Percentiles rank a stretch among this genome's conserved stretches.
phyloP scores from a whole-genome alignment of 2,329 filamentous ascomycete genomes.

The Alternaria ventricosa region DNA sequence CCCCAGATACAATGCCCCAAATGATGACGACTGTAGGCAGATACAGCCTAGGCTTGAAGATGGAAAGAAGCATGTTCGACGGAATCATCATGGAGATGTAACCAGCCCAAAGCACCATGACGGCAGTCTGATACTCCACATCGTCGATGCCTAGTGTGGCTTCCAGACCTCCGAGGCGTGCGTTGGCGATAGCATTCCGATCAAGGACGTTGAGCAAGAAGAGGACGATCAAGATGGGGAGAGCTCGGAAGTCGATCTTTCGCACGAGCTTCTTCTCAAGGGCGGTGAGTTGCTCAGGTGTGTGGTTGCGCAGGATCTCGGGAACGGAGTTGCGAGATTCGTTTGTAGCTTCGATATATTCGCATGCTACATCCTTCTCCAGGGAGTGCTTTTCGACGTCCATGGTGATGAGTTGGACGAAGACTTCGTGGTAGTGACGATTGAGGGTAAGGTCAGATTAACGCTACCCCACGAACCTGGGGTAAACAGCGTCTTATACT shows the following conservation, averaged over 20 bases:
- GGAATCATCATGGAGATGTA: constrained; percentile 69
- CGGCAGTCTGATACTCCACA: constrained; percentile 33
- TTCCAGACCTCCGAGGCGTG: constrained; percentile 34
- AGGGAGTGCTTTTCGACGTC: not conserved
- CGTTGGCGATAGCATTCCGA: constrained; percentile 39
- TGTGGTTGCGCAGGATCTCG: constrained; percentile 17
- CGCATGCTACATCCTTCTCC: constrained; percentile 6
- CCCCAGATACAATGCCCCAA: constrained; percentile 51
- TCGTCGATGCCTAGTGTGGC: not conserved
- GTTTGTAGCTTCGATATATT: constrained; percentile 15
- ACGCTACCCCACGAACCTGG: constrained; percentile 8
- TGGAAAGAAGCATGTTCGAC: constrained; percentile 64
- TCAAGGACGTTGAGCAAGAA: constrained; percentile 42
- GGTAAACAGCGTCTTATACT: not conserved
- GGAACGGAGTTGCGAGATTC: constrained; percentile 11
- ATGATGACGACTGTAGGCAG: constrained; percentile 57
- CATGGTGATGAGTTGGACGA: not conserved
- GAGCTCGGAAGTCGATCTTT: constrained; percentile 37
- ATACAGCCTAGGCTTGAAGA: constrained; percentile 61
- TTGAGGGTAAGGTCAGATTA: not conserved
- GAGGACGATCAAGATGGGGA: constrained; percentile 39
- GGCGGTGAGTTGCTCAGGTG: constrained; percentile 16
- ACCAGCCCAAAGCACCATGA: constrained; percentile 63
- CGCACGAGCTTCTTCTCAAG: constrained; percentile 39
- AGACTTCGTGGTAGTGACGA: not conserved